Percentiles rank a stretch among this genome's conserved stretches.
These are phyloP conservation scores for Xerocomellus chrysenteron DNA, from an alignment of 768 basidiomycete species.

Conservation along the genomic window DNA sequence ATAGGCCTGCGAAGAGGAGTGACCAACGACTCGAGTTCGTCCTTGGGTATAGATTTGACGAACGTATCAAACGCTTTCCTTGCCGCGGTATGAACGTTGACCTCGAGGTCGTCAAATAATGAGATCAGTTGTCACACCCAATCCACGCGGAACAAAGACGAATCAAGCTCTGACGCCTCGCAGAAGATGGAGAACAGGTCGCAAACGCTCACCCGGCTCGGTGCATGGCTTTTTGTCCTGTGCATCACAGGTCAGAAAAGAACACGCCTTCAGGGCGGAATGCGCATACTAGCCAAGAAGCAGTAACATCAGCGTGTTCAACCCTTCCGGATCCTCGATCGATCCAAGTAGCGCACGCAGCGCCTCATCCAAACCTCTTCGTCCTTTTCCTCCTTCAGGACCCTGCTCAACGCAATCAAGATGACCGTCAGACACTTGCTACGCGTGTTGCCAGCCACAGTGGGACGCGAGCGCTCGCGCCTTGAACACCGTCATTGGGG, in stretches of 20 bases:
- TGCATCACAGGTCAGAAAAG: not conserved
- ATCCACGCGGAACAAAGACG: constrained; percentile 83
- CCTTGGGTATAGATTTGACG: constrained; percentile 88
- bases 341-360: constrained; percentile 73
- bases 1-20: constrained; percentile 86
- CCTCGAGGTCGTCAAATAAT: constrained; percentile 73
- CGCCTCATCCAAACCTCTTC: constrained; percentile 82
- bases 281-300: constrained; percentile 79
- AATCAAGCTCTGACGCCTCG: constrained; percentile 77
- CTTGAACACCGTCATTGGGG: constrained; percentile 94
- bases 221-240: constrained; percentile 82
- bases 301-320: constrained; percentile 86
- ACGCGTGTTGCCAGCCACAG: constrained; percentile 89
- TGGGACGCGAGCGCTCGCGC: constrained; percentile 83
- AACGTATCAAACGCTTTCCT: constrained; percentile 83
- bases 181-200: constrained; percentile 81
- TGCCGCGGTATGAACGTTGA: constrained; percentile 77
- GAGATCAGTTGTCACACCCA: constrained; percentile 92
- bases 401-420: constrained; percentile 74
- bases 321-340: constrained; percentile 80
- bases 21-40: constrained; percentile 88
- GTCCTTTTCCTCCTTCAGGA: constrained; percentile 64
- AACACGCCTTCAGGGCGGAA: not conserved
- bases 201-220: too few species aligned
- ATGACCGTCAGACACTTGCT: constrained; percentile 81